Percentiles rank a stretch among this genome's conserved stretches.
These are phyloP conservation scores for Aspergillus vadensis DNA, from an alignment of 2,329 filamentous ascomycete species.

Conservation along the genomic window DNA sequence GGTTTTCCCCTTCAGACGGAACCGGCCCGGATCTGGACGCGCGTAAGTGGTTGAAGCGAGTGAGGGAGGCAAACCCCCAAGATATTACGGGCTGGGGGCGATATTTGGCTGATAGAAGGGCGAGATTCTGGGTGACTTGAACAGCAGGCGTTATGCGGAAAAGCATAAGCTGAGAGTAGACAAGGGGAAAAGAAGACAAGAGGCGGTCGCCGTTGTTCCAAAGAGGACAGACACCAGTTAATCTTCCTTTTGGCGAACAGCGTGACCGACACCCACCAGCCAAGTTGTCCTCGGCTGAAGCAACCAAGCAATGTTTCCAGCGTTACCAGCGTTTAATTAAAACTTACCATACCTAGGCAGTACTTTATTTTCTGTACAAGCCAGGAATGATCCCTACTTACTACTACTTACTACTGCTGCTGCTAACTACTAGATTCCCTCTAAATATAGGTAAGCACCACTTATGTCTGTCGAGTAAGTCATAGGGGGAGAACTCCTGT, in stretches of 20 bases:
- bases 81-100: neutral
- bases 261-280: neutral
- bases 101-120: neutral
- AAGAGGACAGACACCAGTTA: neutral
- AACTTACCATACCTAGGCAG: neutral
- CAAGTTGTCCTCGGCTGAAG: neutral
- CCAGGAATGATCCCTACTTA: neutral
- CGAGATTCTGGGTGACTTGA: neutral
- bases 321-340: neutral
- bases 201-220: neutral
- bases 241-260: neutral
- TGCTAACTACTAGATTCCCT: neutral
- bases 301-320: neutral
- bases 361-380: neutral
- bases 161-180: neutral
- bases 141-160: neutral
- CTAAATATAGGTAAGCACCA: neutral
- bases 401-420: too few relatives aligned
- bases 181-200: neutral
- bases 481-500: neutral
- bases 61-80: constrained; percentile 10
- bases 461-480: too few relatives aligned
- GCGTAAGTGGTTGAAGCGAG: constrained; percentile 25
- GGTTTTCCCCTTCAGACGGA: constrained; percentile 22
- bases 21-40: constrained; percentile 27